Base-by-base conservation (phyloP, 2,329 filamentous ascomycete species). In the Xylaria hypoxylon region DNA sequence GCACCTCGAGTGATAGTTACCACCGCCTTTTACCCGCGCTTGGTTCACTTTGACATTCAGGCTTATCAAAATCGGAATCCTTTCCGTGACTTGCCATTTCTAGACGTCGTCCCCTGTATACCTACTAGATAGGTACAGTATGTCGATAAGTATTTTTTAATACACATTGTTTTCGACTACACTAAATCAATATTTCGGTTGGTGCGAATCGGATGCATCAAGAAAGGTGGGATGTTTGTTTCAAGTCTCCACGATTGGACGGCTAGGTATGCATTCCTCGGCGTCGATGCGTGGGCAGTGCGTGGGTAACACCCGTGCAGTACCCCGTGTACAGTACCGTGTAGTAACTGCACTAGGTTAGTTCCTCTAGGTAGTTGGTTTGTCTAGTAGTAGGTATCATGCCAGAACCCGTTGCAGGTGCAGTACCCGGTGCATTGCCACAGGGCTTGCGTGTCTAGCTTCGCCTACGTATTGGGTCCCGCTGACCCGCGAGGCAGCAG, bases 231-330 rank as follows among this genome's bases (percentile, higher is more conserved):
- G 35, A 47, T 47, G 2, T 40, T 40, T 31, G 47, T 53, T 59
- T 40, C 22, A 40, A 40, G 82, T 51, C 79, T 87, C 22, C 74
- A 85, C 47, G 69, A 81, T 53, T 59, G 47, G 53, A 59, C 44
- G 24, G 35, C 10, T n/a, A n/a, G 35, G 15, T n/a, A n/a, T 50
- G 48, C 24, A 52, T 52, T 45, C 42, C 48, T 35, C 40, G 48
- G 48, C 28, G 33, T 19, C n/a, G 48, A 35, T 52, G 47, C 47
- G 22, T 13, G 45, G 13, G 22, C 22, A 8, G 2, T 31, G 80
- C 82, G 79, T 72, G 71, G 65, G n/a, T 38, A 51, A 28, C 31
- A 28, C 3, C 26, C 26, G 48, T 33, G 48, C 33, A 33, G 6
- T 10, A 13, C 8, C 33, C 11, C 8, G 33, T 33, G 11, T n/a